Conservation (phyloP, 225 moss, liverwort and hornwort species). For the Antitrichia curtipendula region DNA sequence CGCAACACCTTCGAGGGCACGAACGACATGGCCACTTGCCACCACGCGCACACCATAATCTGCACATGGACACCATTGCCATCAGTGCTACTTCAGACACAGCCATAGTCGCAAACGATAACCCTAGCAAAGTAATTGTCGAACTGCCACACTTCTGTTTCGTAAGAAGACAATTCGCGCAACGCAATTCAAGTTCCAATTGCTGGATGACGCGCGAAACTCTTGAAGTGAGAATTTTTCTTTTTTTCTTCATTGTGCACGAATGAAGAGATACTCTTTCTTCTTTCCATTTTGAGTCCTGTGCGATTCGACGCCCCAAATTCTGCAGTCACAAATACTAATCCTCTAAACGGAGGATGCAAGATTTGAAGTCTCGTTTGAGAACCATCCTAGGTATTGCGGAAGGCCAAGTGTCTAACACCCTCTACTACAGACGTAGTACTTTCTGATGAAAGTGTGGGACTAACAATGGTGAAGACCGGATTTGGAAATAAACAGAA, state of each 20-base stretch:
- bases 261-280: too few species aligned
- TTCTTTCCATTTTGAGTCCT: neutral
- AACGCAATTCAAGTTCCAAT: too few species aligned
- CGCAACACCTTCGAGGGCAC: constrained; percentile 48
- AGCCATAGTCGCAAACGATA: neutral
- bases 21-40: constrained; percentile 62
- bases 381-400: neutral
- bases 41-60: constrained; percentile 55
- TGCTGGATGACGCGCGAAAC: too few species aligned
- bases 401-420: neutral
- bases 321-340: too few species aligned
- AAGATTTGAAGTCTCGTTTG: neutral
- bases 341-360: too few species aligned
- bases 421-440: neutral
- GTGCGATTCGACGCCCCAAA: too few species aligned
- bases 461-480: neutral
- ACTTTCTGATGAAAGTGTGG: neutral
- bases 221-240: neutral
- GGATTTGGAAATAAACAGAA: neutral
- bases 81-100: neutral
- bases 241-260: too few species aligned
- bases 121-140: neutral
- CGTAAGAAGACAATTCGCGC: neutral
- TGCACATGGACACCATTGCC: neutral
- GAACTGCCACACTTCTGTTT: neutral